phyloP scores from a whole-genome alignment of 2,329 filamentous ascomycete genomes.

The Dothistroma pini region DNA sequence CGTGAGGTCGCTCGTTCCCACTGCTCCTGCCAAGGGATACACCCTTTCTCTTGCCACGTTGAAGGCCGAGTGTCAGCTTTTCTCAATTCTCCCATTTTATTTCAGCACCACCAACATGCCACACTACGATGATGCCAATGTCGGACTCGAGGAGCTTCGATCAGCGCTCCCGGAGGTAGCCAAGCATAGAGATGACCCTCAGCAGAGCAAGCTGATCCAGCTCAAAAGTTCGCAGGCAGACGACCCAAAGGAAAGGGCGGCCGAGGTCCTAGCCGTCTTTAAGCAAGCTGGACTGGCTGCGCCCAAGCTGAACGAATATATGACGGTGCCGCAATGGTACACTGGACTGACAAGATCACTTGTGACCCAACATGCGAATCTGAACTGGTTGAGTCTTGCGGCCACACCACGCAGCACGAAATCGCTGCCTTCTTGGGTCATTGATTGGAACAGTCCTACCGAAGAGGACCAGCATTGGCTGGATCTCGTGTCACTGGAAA shows the following conservation, averaged over 20 bases:
- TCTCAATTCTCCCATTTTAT: background rate
- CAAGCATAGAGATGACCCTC: background rate
- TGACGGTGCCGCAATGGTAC: background rate
- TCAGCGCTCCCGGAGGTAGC: background rate
- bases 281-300: background rate
- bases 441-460: background rate
- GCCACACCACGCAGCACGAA: background rate
- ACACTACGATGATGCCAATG: constrained; percentile 1
- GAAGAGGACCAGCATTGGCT: constrained; percentile 1
- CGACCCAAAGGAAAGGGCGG: background rate
- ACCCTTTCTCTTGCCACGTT: background rate
- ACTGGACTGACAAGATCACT: constrained; percentile 1
- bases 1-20: background rate
- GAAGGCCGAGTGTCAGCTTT: constrained; percentile 1
- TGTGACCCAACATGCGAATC: background rate
- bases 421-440: constrained; percentile 2
- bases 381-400: background rate
- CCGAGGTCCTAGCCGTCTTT: background rate
- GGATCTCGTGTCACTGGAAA: background rate
- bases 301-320: background rate
- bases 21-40: background rate
- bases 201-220: constrained; percentile 1
- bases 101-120: background rate
- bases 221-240: background rate
- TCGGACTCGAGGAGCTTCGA: background rate